phyloP scores from a whole-genome alignment of 768 basidiomycete species.

The Russula abietina region DNA sequence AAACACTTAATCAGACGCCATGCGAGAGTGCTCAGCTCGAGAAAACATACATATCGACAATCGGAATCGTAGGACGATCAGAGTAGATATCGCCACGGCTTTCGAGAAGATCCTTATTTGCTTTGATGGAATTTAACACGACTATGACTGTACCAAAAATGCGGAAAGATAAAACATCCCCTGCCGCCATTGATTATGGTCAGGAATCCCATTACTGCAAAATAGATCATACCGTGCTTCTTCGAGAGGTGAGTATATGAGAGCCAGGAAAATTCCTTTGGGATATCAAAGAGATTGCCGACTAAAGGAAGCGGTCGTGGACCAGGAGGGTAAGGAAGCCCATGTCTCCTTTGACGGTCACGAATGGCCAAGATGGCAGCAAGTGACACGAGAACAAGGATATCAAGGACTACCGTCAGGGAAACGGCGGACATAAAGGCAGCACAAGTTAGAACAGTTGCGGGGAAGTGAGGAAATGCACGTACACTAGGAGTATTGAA shows the following conservation, averaged over 20 bases:
- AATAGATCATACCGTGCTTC: slow-evolving; percentile 4
- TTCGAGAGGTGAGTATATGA: background rate
- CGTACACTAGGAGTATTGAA: no score
- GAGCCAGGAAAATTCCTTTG: slow-evolving; percentile 11
- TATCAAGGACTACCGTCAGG: background rate
- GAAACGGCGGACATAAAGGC: background rate
- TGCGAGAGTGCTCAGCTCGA: background rate
- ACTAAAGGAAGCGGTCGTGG: slow-evolving; percentile 9
- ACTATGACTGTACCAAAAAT: slow-evolving; percentile 6
- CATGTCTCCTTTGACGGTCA: background rate
- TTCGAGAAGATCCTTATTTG: slow-evolving; percentile 9
- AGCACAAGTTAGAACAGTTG: background rate
- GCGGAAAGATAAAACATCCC: slow-evolving; percentile 4
- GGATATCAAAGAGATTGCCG: slow-evolving; percentile 13
- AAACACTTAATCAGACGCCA: background rate
- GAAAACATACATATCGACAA: background rate
- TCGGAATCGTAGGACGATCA: slow-evolving; percentile 4
- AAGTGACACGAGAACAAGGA: background rate
- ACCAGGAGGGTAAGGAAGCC: slow-evolving; percentile 14
- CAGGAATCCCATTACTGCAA: no score
- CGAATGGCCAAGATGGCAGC: background rate
- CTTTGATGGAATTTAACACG: slow-evolving; percentile 2
- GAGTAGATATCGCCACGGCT: slow-evolving; percentile 9
- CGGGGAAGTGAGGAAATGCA: no score
- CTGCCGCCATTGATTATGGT: background rate